Conservation (phyloP, 768 basidiomycete species). For the Boletellus emodensis region DNA sequence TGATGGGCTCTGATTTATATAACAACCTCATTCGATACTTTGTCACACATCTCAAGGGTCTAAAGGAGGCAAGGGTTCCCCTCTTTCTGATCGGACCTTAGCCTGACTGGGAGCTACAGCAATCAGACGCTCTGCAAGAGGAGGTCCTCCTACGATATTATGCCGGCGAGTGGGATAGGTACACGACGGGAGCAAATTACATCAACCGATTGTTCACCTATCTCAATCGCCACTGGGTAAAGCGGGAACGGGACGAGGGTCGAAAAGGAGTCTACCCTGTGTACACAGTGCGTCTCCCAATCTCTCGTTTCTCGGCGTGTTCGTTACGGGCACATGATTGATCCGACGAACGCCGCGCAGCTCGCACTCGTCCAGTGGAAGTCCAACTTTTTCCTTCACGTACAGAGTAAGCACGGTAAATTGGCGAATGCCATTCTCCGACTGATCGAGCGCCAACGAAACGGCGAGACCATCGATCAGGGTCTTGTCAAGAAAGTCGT, state of each 20-base stretch:
- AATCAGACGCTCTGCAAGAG: slow-evolving; percentile 76
- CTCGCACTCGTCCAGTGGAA: slow-evolving; percentile 98
- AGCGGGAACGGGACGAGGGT: slow-evolving; percentile 95
- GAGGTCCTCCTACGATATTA: slow-evolving; percentile 89
- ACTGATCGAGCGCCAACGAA: slow-evolving; percentile 89
- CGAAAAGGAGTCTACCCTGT: slow-evolving; percentile 92
- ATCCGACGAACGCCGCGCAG: slow-evolving; percentile 33
- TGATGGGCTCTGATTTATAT: slow-evolving; percentile 98
- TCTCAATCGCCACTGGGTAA: slow-evolving; percentile 99
- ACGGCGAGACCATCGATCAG: slow-evolving; percentile 92
- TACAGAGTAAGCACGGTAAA: slow-evolving; percentile 80
- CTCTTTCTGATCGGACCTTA: slow-evolving; percentile 16
- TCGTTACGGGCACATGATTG: neutral
- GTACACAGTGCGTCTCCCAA: slow-evolving; percentile 69
- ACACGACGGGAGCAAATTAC: slow-evolving; percentile 95
- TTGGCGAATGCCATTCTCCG: slow-evolving; percentile 84
- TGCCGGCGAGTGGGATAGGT: slow-evolving; percentile 90
- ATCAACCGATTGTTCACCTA: slow-evolving; percentile 98
- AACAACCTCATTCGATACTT: slow-evolving; percentile 93
- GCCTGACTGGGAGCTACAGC: slow-evolving; percentile 40
- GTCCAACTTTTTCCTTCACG: slow-evolving; percentile 78
- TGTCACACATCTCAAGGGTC: slow-evolving; percentile 66
- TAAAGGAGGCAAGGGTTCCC: slow-evolving; percentile 50
- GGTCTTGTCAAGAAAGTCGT: slow-evolving; percentile 91
- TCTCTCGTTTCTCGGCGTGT: neutral